Percentiles rank a stretch among this genome's conserved stretches.
Conservation (phyloP, 1,284 basidiomycete genomes). For the Rhodotorula sp. region DNA sequence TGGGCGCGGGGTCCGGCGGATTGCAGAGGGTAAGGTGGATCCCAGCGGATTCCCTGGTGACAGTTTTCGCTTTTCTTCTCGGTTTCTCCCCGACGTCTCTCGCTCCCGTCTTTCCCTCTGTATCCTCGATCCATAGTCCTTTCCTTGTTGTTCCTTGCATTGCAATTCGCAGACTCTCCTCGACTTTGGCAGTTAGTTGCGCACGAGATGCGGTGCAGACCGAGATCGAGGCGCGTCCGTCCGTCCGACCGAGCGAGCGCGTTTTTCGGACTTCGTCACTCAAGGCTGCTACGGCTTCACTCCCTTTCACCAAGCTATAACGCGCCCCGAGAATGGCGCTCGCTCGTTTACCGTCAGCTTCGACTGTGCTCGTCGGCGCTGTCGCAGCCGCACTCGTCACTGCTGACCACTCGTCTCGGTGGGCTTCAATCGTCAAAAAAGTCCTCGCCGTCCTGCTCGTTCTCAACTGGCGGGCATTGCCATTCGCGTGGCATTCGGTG, state of each 20-base stretch:
- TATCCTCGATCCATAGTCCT: too few species aligned
- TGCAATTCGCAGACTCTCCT: background rate
- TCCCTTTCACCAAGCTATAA: too few species aligned
- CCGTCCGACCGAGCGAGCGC: background rate
- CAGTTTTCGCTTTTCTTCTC: background rate
- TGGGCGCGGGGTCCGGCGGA: background rate
- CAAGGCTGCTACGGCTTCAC: too few species aligned
- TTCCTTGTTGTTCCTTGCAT: background rate
- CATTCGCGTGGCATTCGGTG: slow-evolving; percentile 33
- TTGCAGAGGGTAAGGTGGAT: slow-evolving; percentile 14
- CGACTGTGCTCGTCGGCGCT: slow-evolving; percentile 10
- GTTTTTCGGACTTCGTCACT: background rate
- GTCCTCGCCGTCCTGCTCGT: slow-evolving; percentile 22
- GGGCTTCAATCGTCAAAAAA: slow-evolving; percentile 17
- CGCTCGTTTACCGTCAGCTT: slow-evolving; percentile 14
- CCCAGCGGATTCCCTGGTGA: slow-evolving; percentile 8
- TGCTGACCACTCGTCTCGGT: background rate
- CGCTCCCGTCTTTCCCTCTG: background rate
- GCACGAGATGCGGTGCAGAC: too few species aligned
- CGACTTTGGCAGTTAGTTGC: too few species aligned
- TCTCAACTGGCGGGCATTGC: slow-evolving; percentile 31
- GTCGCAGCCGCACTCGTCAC: background rate
- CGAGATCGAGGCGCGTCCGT: too few species aligned
- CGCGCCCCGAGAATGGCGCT: slow-evolving; percentile 3
- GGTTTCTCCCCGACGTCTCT: background rate